These are phyloP conservation scores for Tylopilus plumbeoviolaceoides DNA, from an alignment of 768 basidiomycete genomes.

Conservation along the genomic window DNA sequence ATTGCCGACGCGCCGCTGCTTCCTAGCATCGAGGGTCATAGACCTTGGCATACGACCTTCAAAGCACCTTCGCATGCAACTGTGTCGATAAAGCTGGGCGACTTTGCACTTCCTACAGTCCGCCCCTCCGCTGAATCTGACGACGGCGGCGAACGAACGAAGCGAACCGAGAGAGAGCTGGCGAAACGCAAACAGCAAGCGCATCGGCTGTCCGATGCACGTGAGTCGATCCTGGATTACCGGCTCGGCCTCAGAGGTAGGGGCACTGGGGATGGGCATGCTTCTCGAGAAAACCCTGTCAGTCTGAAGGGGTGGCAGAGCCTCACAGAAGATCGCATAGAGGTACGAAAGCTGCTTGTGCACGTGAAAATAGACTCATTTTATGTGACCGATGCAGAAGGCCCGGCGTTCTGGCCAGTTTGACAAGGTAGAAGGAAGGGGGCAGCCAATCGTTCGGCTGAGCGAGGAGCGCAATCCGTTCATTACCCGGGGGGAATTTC, in stretches of 20 bases:
- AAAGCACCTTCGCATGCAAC: constrained; percentile 52
- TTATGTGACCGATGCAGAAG: constrained; percentile 38
- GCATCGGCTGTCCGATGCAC: constrained; percentile 56
- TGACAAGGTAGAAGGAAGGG: constrained; percentile 65
- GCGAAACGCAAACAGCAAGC: constrained; percentile 50
- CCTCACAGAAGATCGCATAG: constrained; percentile 75
- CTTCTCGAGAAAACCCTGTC: constrained; percentile 47
- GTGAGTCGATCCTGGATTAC: constrained; percentile 76
- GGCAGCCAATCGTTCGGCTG: constrained; percentile 43
- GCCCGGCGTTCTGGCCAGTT: constrained; percentile 67
- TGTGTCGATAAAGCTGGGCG: constrained; percentile 51
- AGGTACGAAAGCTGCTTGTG: constrained; percentile 43
- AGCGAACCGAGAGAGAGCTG: constrained; percentile 45
- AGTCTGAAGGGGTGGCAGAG: constrained; percentile 71
- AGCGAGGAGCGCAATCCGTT: constrained; percentile 55
- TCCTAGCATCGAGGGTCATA: constrained; percentile 51
- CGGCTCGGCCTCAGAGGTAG: constrained; percentile 50
- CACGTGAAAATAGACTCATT: background rate
- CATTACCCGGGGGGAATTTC: constrained; percentile 72
- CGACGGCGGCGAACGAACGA: constrained; percentile 36
- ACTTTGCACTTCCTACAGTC: constrained; percentile 33
- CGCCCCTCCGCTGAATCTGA: constrained; percentile 9
- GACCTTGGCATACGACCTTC: constrained; percentile 70
- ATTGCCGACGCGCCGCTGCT: constrained; percentile 47
- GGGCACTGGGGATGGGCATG: background rate